Evolutionary conservation across 768 basidiomycete genomes (phyloP).

Genomic region (Harrya chromipes): DNA sequence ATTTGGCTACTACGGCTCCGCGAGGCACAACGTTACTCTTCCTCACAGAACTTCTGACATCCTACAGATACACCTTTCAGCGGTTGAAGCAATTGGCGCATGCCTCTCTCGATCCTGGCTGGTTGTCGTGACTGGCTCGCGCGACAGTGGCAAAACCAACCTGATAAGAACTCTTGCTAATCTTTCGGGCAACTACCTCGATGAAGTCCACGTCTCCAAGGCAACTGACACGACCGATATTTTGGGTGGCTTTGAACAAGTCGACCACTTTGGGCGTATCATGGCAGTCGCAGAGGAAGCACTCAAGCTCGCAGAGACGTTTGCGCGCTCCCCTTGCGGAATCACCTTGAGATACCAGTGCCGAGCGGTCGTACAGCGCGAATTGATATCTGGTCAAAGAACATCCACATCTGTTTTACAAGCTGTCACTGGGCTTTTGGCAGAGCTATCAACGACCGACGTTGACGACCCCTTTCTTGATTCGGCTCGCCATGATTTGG

Average conservation of each 20-base stretch:
- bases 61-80: slow-evolving; percentile 58
- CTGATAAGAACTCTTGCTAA: slow-evolving; percentile 68
- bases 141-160: slow-evolving; percentile 75
- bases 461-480: slow-evolving; percentile 11
- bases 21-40: slow-evolving; percentile 32
- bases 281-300: slow-evolving; percentile 39
- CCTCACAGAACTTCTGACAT: slow-evolving; percentile 46
- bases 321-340: slow-evolving; percentile 35
- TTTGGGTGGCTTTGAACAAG: slow-evolving; percentile 93
- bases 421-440: slow-evolving; percentile 28
- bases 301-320: slow-evolving; percentile 36
- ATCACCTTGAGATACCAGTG: slow-evolving; percentile 17
- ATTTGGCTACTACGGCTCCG: slow-evolving; percentile 57
- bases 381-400: slow-evolving; percentile 13
- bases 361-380: slow-evolving; percentile 11
- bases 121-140: slow-evolving; percentile 79
- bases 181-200: slow-evolving; percentile 62
- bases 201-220: slow-evolving; percentile 75
- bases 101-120: slow-evolving; percentile 80
- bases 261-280: slow-evolving; percentile 49
- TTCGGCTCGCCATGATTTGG: slow-evolving; percentile 12
- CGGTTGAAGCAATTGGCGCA: slow-evolving; percentile 72
- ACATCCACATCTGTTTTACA: slow-evolving; percentile 23
- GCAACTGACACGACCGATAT: slow-evolving; percentile 93
- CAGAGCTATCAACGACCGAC: slow-evolving; percentile 20